A percentile compares a stretch with the other conserved stretches of the same genome.
These are phyloP conservation scores for Panaeolus papilionaceus DNA, from an alignment of 768 basidiomycete genomes.

Conservation along the genomic window DNA sequence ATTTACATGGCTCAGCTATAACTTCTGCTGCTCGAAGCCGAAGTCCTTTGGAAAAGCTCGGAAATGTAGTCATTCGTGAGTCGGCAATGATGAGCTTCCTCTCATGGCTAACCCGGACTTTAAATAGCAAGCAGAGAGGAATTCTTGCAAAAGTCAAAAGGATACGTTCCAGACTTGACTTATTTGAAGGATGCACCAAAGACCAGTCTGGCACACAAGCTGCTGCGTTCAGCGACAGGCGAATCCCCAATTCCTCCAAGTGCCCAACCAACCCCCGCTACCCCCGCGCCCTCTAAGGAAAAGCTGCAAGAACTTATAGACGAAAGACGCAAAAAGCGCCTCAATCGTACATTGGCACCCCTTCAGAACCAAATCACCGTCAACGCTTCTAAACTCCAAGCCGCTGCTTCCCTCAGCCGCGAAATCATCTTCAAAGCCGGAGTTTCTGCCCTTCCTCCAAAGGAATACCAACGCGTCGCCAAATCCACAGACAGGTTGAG, in stretches of 20 bases:
- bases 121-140: slow-evolving; percentile 24
- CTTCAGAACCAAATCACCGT: slow-evolving; percentile 4
- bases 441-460: slow-evolving; percentile 14
- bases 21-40: not conserved
- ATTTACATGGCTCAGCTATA: not conserved
- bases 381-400: slow-evolving; percentile 14
- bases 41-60: slow-evolving; percentile 14
- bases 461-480: not conserved
- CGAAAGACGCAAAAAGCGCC: slow-evolving; percentile 18
- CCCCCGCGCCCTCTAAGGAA: slow-evolving; percentile 14
- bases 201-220: slow-evolving; percentile 31
- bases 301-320: slow-evolving; percentile 12
- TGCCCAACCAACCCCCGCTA: slow-evolving; percentile 1
- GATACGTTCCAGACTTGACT: slow-evolving; percentile 32
- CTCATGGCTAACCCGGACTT: not conserved
- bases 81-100: slow-evolving; percentile 10
- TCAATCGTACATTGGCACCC: not conserved
- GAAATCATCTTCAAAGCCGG: slow-evolving; percentile 15
- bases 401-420: slow-evolving; percentile 17
- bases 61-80: slow-evolving; percentile 42
- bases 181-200: slow-evolving; percentile 34
- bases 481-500: slow-evolving; percentile 7
- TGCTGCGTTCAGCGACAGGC: slow-evolving; percentile 23
- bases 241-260: slow-evolving; percentile 13
- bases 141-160: slow-evolving; percentile 13